Conservation (phyloP, 345 rosid species). For the Gossypium thurberi region DNA sequence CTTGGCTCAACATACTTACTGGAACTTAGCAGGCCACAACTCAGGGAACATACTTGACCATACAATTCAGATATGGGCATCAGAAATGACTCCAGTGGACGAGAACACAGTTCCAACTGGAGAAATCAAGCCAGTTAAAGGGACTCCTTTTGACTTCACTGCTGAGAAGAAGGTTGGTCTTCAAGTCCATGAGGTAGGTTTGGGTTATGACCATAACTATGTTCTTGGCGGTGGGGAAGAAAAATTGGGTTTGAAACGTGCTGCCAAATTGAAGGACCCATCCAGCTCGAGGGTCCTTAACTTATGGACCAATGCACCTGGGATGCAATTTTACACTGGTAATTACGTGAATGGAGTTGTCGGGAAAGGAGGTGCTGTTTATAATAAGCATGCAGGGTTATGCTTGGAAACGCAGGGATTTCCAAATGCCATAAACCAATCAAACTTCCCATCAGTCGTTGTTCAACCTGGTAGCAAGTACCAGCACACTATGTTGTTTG, state of each 20-base stretch:
- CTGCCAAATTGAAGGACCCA: conserved; percentile 59
- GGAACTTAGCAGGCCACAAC: conserved; percentile 84
- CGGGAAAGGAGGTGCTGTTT: conserved; percentile 73
- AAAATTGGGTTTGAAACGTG: conserved; percentile 60
- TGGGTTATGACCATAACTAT: conserved; percentile 90
- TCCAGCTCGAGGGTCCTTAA: conserved; percentile 61
- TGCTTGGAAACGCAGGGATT: conserved; percentile 95
- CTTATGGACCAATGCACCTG: conserved; percentile 81
- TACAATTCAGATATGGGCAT: conserved; percentile 65
- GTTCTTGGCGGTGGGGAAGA: conserved; percentile 65
- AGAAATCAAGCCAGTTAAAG: conserved; percentile 64
- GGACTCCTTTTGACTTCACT: conserved; percentile 83
- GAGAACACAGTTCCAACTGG: conserved; percentile 75
- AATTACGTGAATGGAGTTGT: conserved; percentile 72
- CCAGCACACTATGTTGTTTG: conserved; percentile 68
- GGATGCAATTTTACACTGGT: conserved; percentile 83
- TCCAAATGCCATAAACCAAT: conserved; percentile 76
- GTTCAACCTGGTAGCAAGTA: conserved; percentile 80
- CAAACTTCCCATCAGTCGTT: conserved; percentile 71
- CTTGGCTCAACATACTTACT: conserved; percentile 96
- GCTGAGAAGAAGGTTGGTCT: conserved; percentile 59
- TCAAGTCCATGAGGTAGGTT: conserved; percentile 65
- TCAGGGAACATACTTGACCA: conserved; percentile 71
- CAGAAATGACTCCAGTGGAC: conserved; percentile 82
- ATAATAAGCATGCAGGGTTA: conserved; percentile 71